phyloP scores from a whole-genome alignment of 176 grass and related monocot species.

The Echinochloa phyllopogon region DNA sequence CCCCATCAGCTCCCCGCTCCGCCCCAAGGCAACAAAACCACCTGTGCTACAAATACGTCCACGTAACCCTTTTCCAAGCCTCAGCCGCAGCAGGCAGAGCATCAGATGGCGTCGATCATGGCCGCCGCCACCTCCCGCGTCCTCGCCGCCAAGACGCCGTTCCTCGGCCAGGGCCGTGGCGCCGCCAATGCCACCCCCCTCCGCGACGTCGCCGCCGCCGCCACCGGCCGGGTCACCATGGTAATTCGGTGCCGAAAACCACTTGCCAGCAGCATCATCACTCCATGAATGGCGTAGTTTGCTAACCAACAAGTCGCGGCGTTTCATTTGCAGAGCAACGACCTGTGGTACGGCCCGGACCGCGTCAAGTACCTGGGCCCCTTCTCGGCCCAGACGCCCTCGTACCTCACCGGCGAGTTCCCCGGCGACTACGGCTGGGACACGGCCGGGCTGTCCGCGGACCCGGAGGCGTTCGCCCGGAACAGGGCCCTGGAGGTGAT shows the following conservation, averaged over 20 bases:
- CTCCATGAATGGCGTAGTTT: too few species aligned
- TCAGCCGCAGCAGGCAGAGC: background rate
- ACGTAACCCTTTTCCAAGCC: conserved; percentile 29
- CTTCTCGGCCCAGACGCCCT: conserved; percentile 89
- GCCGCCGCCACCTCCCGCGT: conserved; percentile 67
- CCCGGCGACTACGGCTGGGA: conserved; percentile 98
- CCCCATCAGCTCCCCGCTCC: background rate
- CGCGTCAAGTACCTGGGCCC: conserved; percentile 93
- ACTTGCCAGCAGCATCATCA: too few species aligned
- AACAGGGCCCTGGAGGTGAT: conserved; percentile 97
- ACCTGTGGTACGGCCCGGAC: conserved; percentile 89
- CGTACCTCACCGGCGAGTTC: conserved; percentile 90
- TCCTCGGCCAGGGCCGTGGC: conserved; percentile 73
- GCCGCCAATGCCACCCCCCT: conserved; percentile 47
- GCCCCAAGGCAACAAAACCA: conserved; percentile 39
- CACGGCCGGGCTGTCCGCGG: conserved; percentile 88
- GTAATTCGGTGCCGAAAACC: conserved; percentile 32
- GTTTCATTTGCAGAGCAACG: conserved; percentile 51
- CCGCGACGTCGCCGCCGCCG: conserved; percentile 58
- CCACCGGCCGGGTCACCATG: conserved; percentile 77
- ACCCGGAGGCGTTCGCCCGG: conserved; percentile 89
- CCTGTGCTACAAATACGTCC: conserved; percentile 62
- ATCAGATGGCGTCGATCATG: conserved; percentile 61
- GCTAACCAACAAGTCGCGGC: background rate
- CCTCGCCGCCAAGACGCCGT: conserved; percentile 52